A percentile compares a stretch with the other conserved stretches of the same genome.
Conservation (phyloP, 768 basidiomycete genomes). For the Pisolithus microcarpus region DNA sequence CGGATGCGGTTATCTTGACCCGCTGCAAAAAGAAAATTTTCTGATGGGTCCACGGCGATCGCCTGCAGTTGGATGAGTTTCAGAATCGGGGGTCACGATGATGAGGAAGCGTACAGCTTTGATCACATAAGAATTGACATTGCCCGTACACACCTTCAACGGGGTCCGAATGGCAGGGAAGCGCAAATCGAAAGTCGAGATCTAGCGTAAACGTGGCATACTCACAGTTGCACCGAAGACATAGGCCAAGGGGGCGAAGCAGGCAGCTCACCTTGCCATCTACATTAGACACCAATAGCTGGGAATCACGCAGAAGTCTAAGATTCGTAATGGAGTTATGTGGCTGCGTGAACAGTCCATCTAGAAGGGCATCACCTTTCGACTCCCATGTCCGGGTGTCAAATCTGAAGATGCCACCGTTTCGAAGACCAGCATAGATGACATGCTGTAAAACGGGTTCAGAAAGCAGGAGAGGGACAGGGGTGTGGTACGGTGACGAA, state of each 20-base stretch:
- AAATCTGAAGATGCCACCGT: slow-evolving; percentile 50
- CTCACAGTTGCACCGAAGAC: neutral
- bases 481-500: slow-evolving; percentile 17
- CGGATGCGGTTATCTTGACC: slow-evolving; percentile 60
- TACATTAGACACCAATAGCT: slow-evolving; percentile 51
- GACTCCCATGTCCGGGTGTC: slow-evolving; percentile 43
- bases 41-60: slow-evolving; percentile 46
- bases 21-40: slow-evolving; percentile 59
- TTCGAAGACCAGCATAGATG: slow-evolving; percentile 54
- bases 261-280: slow-evolving; percentile 47
- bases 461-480: neutral
- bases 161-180: slow-evolving; percentile 41
- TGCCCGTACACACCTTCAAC: slow-evolving; percentile 42
- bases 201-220: slow-evolving; percentile 28
- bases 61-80: slow-evolving; percentile 38
- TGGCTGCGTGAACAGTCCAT: slow-evolving; percentile 25
- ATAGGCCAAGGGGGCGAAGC: neutral
- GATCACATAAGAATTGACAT: slow-evolving; percentile 47
- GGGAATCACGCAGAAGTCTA: slow-evolving; percentile 40
- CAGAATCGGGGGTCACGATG: neutral
- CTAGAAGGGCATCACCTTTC: slow-evolving; percentile 35
- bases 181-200: slow-evolving; percentile 58
- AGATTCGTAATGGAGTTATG: slow-evolving; percentile 50
- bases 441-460: slow-evolving; percentile 31
- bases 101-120: slow-evolving; percentile 39